phyloP scores from a whole-genome alignment of 164 flowering plant genomes.

The Protea cynaroides region DNA sequence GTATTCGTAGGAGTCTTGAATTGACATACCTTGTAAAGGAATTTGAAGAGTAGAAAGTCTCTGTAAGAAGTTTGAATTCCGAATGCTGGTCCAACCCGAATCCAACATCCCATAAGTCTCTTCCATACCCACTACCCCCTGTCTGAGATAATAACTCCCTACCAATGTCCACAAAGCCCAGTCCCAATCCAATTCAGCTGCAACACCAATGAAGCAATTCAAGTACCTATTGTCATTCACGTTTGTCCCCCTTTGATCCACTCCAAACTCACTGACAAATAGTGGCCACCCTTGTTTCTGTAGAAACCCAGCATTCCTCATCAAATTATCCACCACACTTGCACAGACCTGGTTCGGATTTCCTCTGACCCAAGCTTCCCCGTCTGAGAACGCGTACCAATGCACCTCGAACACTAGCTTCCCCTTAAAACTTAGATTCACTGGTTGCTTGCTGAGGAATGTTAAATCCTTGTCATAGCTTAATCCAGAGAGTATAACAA shows the following conservation, averaged over 20 bases:
- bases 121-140: constrained; percentile 51
- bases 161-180: constrained; percentile 74
- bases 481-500: constrained; percentile 72
- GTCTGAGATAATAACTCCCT: constrained; percentile 71
- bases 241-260: constrained; percentile 60
- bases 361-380: constrained; percentile 45
- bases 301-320: constrained; percentile 44
- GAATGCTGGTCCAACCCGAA: constrained; percentile 44
- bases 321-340: constrained; percentile 25
- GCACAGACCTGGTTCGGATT: constrained; percentile 72
- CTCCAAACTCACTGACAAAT: constrained; percentile 76
- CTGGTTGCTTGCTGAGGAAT: constrained; percentile 35
- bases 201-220: constrained; percentile 59
- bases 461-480: constrained; percentile 54
- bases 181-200: constrained; percentile 73
- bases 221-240: constrained; percentile 72
- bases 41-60: constrained; percentile 49
- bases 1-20: too few relatives aligned
- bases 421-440: constrained; percentile 43
- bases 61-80: constrained; percentile 49
- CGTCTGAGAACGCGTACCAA: constrained; percentile 67
- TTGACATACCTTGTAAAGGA: constrained; percentile 53
- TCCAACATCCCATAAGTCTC: constrained; percentile 56
- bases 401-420: constrained; percentile 72
- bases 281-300: constrained; percentile 63